Evolutionary conservation across 805 yeast species (phyloP).

Genomic region (Candida saitoana): DNA sequence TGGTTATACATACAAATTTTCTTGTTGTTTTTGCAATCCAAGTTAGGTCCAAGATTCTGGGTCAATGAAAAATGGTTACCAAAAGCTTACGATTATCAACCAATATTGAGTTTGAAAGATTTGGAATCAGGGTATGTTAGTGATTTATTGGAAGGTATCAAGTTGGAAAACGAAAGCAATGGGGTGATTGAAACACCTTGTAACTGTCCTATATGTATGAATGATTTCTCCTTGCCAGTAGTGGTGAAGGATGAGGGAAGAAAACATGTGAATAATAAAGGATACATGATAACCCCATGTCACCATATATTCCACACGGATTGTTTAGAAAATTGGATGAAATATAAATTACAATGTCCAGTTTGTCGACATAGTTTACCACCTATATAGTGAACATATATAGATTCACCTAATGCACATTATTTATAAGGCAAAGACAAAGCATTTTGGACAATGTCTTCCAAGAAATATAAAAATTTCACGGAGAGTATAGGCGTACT

Average conservation of each 20-base stretch:
- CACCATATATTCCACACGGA: constrained; percentile 82
- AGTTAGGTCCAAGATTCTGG: constrained; percentile 79
- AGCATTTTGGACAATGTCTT: too few species aligned
- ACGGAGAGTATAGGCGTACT: too few species aligned
- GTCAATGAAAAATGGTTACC: constrained; percentile 71
- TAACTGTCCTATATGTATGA: constrained; percentile 92
- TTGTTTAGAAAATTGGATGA: constrained; percentile 94
- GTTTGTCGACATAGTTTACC: constrained; percentile 85
- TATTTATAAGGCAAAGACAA: neutral
- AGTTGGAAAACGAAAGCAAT: constrained; percentile 22
- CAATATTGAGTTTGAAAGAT: constrained; percentile 53
- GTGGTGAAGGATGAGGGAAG: constrained; percentile 12
- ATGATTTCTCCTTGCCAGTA: constrained; percentile 59
- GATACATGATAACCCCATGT: constrained; percentile 87
- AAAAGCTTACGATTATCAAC: constrained; percentile 83
- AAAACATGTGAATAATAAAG: constrained; percentile 17
- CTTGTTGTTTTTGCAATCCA: constrained; percentile 57
- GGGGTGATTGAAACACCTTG: constrained; percentile 42
- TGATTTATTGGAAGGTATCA: constrained; percentile 41
- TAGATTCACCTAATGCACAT: neutral
- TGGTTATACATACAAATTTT: constrained; percentile 64
- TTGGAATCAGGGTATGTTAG: constrained; percentile 59
- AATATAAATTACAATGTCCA: constrained; percentile 88
- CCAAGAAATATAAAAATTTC: too few species aligned
- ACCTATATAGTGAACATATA: constrained; percentile 48